These are phyloP conservation scores for Platanthera guangdongensis DNA, from an alignment of 106 monocot species.

Conservation along the genomic window DNA sequence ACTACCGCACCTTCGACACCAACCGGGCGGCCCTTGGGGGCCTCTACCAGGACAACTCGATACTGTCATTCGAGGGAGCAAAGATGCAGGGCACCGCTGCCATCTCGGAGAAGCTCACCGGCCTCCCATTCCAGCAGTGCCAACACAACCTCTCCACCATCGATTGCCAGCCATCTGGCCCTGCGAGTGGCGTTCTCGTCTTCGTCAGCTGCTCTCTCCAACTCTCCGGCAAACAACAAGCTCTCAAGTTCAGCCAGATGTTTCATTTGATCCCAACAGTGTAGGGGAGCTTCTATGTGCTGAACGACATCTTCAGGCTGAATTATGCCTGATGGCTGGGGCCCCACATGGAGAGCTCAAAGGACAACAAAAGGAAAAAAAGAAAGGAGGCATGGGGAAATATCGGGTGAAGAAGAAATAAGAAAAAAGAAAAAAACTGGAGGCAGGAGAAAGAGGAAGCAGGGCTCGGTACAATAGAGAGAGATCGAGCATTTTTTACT, in stretches of 20 bases:
- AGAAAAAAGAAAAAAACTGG: no score
- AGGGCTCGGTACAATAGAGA: no score
- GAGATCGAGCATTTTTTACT: no score
- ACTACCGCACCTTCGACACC: constrained; percentile 23
- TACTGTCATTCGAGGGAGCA: constrained; percentile 57
- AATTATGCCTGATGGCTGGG: no score
- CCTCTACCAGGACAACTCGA: constrained; percentile 58
- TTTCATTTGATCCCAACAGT: no score
- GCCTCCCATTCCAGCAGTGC: constrained; percentile 67
- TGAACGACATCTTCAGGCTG: no score
- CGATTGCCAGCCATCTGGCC: constrained; percentile 36
- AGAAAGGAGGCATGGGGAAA: no score
- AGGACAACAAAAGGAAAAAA: no score
- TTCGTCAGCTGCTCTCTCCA: constrained; percentile 18
- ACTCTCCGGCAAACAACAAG: constrained; percentile 17
- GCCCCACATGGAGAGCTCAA: no score
- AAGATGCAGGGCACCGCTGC: constrained; percentile 42
- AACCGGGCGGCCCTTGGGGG: constrained; percentile 36
- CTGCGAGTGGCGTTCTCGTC: constrained; percentile 15
- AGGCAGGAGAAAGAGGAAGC: no score
- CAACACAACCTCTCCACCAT: constrained; percentile 44
- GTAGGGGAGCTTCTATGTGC: no score
- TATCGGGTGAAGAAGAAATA: no score
- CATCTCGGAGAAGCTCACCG: constrained; percentile 41
- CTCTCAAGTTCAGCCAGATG: constrained; percentile 53